A percentile compares a stretch with the other conserved stretches of the same genome.
Conservation (phyloP, 768 basidiomycete species). For the Heimioporus sp. region DNA sequence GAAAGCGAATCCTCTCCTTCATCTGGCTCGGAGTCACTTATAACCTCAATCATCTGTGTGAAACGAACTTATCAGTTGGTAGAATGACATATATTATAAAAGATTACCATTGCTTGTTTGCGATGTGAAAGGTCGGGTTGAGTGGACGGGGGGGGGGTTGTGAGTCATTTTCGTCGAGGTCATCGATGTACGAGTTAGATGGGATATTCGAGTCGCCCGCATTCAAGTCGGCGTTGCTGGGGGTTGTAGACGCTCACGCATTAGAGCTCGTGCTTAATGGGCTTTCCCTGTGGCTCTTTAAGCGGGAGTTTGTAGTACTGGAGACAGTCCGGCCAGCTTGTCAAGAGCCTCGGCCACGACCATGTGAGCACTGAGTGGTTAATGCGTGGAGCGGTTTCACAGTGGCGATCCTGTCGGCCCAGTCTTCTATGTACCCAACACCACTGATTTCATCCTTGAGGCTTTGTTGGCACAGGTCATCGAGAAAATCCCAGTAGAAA, state of each 20-base stretch:
- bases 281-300: too few species aligned
- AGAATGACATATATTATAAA: not conserved
- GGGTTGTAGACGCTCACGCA: too few species aligned
- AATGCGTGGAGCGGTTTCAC: not conserved
- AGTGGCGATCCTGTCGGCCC: not conserved
- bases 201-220: too few species aligned
- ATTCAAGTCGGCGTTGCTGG: too few species aligned
- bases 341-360: too few species aligned
- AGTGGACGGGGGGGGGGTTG: not conserved
- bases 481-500: not conserved
- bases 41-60: not conserved
- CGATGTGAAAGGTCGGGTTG: not conserved
- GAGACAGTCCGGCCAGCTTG: too few species aligned
- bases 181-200: not conserved
- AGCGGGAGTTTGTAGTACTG: too few species aligned
- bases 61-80: not conserved
- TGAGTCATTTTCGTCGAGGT: not conserved
- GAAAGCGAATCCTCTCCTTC: not conserved
- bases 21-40: not conserved
- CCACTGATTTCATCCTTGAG: not conserved
- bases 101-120: not conserved
- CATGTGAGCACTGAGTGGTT: too few species aligned
- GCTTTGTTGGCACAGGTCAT: not conserved
- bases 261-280: too few species aligned
- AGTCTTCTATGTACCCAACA: not conserved